Evolutionary conservation across 2,329 filamentous ascomycete genomes (phyloP), one percentile per base, ranked within the genome.

Genomic region (Ustulina deusta): DNA sequence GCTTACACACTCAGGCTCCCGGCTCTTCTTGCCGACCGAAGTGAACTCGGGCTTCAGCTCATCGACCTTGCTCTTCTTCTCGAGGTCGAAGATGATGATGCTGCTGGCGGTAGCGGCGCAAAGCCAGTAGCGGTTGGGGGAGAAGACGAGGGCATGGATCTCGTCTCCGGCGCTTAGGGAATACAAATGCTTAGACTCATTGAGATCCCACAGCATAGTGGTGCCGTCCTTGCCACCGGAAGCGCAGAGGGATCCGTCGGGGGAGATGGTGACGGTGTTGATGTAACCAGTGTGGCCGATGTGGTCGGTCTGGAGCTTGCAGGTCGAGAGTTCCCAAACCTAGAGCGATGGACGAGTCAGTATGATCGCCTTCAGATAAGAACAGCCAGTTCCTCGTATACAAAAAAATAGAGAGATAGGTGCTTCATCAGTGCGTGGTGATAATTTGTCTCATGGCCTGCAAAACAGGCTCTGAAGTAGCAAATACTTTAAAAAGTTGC

Each of bases 61-160:
- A 80, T 98, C 95, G 81, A 98, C 95, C 92, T 97, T 98, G 92
- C 91, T 97, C 94, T 99, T 99, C 94, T 99, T 99, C 93, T 99
- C 96, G 78, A 99, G 91, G 82, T 99, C 96, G 87, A 99, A 99
- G 90, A 99, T 98, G 90, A 97, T 97, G 90, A 99, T 98, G 90
- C 90, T 94, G 87, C 90, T 93, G 82, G 93, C 89, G 74, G 96
- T 99, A 82, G 96, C 96, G 82, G 96, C 96, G 90, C 96, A 99
- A 78, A 99, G 91, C 96, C 96, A 99, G 93, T 99, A 99, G 85
- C 96, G 92, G 93, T 99, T 99, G 82, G 96, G 96, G 74, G 96
- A 98, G 93, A 99, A 99, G 85, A 98, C 96, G 77, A 99, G 95
- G 78, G 96, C 95, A 88, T 99, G 96, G 89, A 99, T 99, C 91